Evolutionary conservation across 345 rosid genomes (phyloP).

Genomic region (Eutrema yunnanense): DNA sequence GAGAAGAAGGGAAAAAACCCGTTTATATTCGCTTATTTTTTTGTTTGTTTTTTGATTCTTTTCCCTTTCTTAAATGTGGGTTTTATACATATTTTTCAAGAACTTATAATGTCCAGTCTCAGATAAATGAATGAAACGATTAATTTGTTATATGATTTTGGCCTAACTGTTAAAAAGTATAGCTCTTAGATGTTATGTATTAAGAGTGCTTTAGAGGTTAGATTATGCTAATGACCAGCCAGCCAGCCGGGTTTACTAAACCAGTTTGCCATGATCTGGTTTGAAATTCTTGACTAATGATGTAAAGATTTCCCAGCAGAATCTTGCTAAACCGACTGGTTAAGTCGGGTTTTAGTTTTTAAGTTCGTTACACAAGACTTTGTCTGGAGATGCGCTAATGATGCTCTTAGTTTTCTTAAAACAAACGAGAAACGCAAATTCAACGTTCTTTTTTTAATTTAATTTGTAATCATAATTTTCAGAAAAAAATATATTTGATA

Average conservation of each 20-base stretch:
- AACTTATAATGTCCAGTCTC: constrained; percentile 26
- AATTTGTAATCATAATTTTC: too few species aligned
- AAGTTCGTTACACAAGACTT: too few species aligned
- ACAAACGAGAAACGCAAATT: too few species aligned
- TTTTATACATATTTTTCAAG: constrained; percentile 25
- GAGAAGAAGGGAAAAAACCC: background rate
- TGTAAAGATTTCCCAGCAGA: background rate
- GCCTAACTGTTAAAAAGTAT: background rate
- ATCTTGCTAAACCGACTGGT: background rate
- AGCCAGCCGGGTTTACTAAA: background rate
- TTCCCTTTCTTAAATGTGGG: constrained; percentile 25
- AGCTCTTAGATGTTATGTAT: background rate
- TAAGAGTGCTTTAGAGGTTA: background rate
- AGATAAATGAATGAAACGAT: constrained; percentile 21
- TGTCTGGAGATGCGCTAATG: too few species aligned
- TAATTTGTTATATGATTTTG: constrained; percentile 5
- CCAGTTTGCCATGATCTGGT: background rate
- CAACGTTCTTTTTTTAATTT: too few species aligned
- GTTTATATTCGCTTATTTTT: constrained; percentile 24
- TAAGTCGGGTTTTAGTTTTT: too few species aligned
- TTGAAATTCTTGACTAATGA: background rate
- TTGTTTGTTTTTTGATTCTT: constrained; percentile 20
- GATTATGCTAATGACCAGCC: background rate
- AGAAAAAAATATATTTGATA: too few species aligned
- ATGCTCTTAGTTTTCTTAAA: too few species aligned